Evolutionary conservation across 257 asterid genomes (phyloP), one percentile per base, ranked within the genome.

Genomic region (Scutellaria galericulata): DNA sequence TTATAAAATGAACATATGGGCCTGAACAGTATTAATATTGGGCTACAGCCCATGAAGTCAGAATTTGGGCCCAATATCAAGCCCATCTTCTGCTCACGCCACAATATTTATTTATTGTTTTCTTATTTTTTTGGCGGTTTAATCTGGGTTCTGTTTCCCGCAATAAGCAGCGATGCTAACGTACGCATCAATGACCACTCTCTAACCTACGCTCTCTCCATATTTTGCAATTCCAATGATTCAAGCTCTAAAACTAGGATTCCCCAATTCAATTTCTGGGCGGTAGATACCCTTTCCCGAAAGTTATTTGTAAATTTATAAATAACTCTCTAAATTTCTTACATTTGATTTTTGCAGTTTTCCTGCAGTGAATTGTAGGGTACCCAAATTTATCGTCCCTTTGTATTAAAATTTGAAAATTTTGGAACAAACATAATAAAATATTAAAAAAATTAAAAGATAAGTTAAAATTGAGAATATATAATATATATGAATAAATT

Each of bases 231-330:
- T 66, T 15, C 48, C 76, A 14, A 91, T 91, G 97, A 27, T 86
- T 82, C 88, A 81, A 73, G 71, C 83, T 81, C 77, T 83, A 27
- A 91, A 76, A 70, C 59, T 82, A 70, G 89, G 89, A 60, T 72
- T 84, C 45, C 79, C 69, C 37, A 65, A 58, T 74, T 78, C 83
- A 53, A 54, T 55, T 61, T 40, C 83, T 53, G 60, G 53, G 72
- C 27, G 85, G 89, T 83, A 66, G 8, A 6, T 14, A 12, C 60
- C 65, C 22, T 14, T 59, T 27, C 7, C 56, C 4, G 47, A 14
- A 56, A 3, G 6, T 22, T 9, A 11, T 62, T 10, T 31, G 15
- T 12, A 2, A 39, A 13, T 14, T 42, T 54, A 18, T 46, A 9
- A 51, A 9, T 18, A 65, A n/a, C 20, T 18, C 11, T 48, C 15